These are phyloP conservation scores for Parmales sp. DNA, from an alignment of 108 stramenopile genomes.

Conservation along the genomic window DNA sequence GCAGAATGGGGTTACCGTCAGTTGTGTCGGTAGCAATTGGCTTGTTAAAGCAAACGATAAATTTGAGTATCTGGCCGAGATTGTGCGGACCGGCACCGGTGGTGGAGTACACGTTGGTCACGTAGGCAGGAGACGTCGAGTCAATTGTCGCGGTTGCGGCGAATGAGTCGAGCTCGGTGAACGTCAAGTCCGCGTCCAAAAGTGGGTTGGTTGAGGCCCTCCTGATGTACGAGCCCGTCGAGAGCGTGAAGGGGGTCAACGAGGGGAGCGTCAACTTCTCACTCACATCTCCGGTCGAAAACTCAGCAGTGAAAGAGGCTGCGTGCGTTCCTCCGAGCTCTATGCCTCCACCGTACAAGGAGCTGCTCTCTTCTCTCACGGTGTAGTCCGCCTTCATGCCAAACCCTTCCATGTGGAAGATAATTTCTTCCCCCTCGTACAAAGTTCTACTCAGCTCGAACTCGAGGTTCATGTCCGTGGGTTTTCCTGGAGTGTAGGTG, in stretches of 20 bases:
- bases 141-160: neutral
- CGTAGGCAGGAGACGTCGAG: neutral
- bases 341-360: too few species aligned
- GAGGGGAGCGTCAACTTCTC: neutral
- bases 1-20: too few species aligned
- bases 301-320: neutral
- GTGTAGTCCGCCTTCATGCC: neutral
- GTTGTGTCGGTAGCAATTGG: too few species aligned
- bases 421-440: too few species aligned
- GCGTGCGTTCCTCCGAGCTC: neutral
- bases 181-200: neutral
- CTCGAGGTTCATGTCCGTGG: too few species aligned
- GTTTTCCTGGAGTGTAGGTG: too few species aligned
- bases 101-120: neutral
- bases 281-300: neutral
- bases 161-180: too few species aligned
- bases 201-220: too few species aligned
- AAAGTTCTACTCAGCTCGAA: too few species aligned
- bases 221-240: neutral
- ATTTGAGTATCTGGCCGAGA: neutral
- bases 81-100: neutral
- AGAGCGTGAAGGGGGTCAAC: neutral
- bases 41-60: neutral
- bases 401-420: constrained; percentile 1
- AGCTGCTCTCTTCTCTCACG: too few species aligned